A percentile compares a stretch with the other conserved stretches of the same genome.
These are phyloP conservation scores for Selenicereus undatus DNA, from an alignment of 148 eudicot species.

Conservation along the genomic window DNA sequence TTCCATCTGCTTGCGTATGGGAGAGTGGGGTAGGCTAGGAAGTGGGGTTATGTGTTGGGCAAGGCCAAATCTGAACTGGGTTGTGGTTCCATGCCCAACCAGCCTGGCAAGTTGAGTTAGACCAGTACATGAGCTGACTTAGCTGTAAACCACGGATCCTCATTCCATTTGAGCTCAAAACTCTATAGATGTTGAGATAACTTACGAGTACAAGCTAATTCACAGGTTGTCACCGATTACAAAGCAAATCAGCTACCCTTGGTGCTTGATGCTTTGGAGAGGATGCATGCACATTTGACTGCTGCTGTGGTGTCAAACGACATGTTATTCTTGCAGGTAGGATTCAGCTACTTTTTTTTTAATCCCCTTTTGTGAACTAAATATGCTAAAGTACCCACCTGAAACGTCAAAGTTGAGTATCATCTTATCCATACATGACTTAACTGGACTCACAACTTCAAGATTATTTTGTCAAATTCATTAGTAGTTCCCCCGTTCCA, in stretches of 20 bases:
- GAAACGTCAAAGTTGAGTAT: too few species aligned
- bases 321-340: constrained; percentile 68
- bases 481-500: background rate
- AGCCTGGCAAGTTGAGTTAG: too few species aligned
- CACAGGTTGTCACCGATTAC: constrained; percentile 79
- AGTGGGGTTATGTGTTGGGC: too few species aligned
- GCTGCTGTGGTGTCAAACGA: constrained; percentile 97
- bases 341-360: constrained; percentile 7
- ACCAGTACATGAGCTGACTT: too few species aligned
- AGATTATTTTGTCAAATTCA: background rate
- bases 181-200: background rate
- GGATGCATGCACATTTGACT: constrained; percentile 96
- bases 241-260: constrained; percentile 66
- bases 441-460: background rate
- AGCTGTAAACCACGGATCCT: too few species aligned
- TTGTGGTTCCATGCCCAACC: too few species aligned
- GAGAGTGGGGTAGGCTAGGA: too few species aligned
- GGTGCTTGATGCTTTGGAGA: constrained; percentile 80
- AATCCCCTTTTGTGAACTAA: background rate
- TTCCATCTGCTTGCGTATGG: background rate
- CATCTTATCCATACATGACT: background rate
- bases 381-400: background rate
- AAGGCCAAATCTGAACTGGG: too few species aligned
- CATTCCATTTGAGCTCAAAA: too few species aligned
- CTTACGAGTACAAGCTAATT: background rate